Conservation (phyloP, 306 rosid genomes). For the Mucuna pruriens region DNA sequence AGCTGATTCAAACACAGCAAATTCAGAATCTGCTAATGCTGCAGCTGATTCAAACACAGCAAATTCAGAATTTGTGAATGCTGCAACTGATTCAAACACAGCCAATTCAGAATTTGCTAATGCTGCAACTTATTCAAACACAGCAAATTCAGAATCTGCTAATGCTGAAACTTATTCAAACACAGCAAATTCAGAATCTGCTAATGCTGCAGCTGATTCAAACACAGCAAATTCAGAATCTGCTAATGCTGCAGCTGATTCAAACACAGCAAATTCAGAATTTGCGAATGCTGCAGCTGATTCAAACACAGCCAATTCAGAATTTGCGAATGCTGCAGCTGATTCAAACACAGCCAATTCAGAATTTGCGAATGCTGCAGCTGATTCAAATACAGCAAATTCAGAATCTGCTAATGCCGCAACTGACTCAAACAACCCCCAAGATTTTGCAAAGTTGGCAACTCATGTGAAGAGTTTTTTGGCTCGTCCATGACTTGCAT, state of each 20-base stretch:
- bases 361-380: not conserved
- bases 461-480: not conserved
- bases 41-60: slow-evolving; percentile 38
- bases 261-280: slow-evolving; percentile 5
- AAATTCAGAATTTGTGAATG: not conserved
- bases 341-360: slow-evolving; percentile 27
- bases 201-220: slow-evolving; percentile 39
- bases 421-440: slow-evolving; percentile 42
- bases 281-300: slow-evolving; percentile 28
- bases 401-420: not conserved
- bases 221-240: not conserved
- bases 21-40: slow-evolving; percentile 37
- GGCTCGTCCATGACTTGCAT: slow-evolving; percentile 7
- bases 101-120: not conserved
- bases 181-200: not conserved
- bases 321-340: slow-evolving; percentile 24
- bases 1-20: slow-evolving; percentile 37
- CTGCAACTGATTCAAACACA: slow-evolving; percentile 42
- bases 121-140: slow-evolving; percentile 42
- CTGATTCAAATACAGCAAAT: slow-evolving; percentile 38
- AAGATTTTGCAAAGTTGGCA: slow-evolving; percentile 39
- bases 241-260: slow-evolving; percentile 36
- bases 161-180: slow-evolving; percentile 42
- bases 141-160: not conserved
- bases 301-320: slow-evolving; percentile 21